A percentile compares a stretch with the other conserved stretches of the same genome.
Evolutionary conservation across 75 land plant genomes (phyloP).

Genomic region (Larix kaempferi): DNA sequence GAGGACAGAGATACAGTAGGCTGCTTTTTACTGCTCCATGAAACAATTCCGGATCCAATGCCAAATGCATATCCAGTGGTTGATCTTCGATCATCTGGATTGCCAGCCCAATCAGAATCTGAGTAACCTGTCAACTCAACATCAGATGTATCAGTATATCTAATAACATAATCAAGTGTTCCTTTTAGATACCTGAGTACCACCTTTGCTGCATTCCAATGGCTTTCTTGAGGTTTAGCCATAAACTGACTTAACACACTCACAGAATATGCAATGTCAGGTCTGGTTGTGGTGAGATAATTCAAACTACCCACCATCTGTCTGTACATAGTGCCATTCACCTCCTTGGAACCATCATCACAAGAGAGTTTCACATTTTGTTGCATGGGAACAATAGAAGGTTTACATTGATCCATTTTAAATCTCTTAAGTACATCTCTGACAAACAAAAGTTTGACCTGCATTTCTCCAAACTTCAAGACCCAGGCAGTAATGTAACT

Average conservation of each 20-base stretch:
- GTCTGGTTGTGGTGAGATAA: background rate
- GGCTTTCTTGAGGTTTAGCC: background rate
- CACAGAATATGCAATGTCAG: background rate
- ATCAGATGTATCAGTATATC: background rate
- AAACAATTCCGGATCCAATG: background rate
- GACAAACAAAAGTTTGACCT: no score
- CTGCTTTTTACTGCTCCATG: background rate
- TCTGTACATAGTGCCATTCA: no score
- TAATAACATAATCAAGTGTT: background rate
- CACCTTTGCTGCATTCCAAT: background rate
- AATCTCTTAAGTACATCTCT: no score
- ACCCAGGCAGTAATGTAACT: no score
- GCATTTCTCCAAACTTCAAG: no score
- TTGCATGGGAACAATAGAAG: no score
- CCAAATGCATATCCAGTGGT: background rate
- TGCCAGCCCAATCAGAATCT: background rate
- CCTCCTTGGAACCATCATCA: no score
- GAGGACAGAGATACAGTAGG: background rate
- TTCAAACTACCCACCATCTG: no score
- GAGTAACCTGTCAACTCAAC: background rate
- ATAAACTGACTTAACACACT: background rate
- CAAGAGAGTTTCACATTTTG: no score
- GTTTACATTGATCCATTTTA: no score
- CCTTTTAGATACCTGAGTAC: background rate
- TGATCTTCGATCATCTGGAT: background rate